Evolutionary conservation across 768 basidiomycete genomes (phyloP).

Genomic region (Leccinum truebloodii): DNA sequence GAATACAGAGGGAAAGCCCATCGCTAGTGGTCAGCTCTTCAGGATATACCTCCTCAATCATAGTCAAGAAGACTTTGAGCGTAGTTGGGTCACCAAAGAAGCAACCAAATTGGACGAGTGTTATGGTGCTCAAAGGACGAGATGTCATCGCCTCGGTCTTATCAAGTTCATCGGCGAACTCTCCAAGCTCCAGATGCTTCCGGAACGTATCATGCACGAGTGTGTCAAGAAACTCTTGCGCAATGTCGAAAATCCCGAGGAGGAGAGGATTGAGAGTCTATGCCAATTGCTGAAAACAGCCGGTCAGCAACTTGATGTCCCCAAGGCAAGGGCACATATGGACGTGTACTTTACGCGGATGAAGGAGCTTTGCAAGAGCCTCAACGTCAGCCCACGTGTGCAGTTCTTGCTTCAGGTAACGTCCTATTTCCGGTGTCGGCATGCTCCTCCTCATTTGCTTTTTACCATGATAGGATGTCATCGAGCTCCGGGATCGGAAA

Average conservation of each 20-base stretch:
- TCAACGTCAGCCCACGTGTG: conserved; percentile 81
- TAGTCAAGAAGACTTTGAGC: conserved; percentile 97
- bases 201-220: conserved; percentile 97
- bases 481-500: conserved; percentile 82
- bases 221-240: conserved; percentile 94
- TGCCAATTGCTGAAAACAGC: conserved; percentile 93
- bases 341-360: conserved; percentile 93
- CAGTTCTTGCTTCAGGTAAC: conserved; percentile 93
- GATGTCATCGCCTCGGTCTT: conserved; percentile 93
- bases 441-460: background rate
- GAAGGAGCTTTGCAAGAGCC: conserved; percentile 75
- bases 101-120: conserved; percentile 67
- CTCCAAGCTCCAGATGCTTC: conserved; percentile 98
- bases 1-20: conserved; percentile 81
- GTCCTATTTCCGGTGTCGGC: conserved; percentile 8
- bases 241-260: conserved; percentile 94
- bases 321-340: conserved; percentile 82
- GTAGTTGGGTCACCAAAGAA: conserved; percentile 90
- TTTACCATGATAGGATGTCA: conserved; percentile 68
- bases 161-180: conserved; percentile 98
- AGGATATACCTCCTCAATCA: conserved; percentile 94
- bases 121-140: conserved; percentile 94
- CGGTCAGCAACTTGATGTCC: conserved; percentile 77
- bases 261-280: conserved; percentile 95
- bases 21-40: conserved; percentile 92